Evolutionary conservation across 768 basidiomycete genomes (phyloP).

Genomic region (Calocybe gangraenosa): DNA sequence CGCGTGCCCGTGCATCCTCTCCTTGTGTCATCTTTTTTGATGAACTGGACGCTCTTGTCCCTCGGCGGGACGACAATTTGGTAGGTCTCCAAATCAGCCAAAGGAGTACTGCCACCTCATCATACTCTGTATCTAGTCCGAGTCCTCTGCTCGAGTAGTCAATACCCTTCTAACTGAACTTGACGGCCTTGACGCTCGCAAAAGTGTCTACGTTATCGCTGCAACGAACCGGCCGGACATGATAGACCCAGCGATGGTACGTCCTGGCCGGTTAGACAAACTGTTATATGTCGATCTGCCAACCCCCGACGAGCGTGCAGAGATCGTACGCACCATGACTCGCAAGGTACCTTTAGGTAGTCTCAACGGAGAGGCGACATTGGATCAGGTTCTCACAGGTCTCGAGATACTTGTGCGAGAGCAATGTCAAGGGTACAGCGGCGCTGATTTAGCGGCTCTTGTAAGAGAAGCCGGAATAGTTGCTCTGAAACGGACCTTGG

Average conservation of each 20-base stretch:
- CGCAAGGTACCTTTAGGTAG: conserved; percentile 63
- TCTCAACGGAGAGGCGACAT: conserved; percentile 5
- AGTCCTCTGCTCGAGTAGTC: conserved; percentile 89
- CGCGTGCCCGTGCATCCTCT: conserved; percentile 86
- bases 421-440: conserved; percentile 83
- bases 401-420: conserved; percentile 49
- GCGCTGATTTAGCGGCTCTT: conserved; percentile 85
- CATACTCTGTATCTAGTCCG: conserved; percentile 50
- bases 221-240: conserved; percentile 96
- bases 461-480: conserved; percentile 87
- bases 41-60: conserved; percentile 90
- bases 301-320: conserved; percentile 63
- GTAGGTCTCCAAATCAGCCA: conserved; percentile 37
- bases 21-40: conserved; percentile 97
- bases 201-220: conserved; percentile 88
- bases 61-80: conserved; percentile 83
- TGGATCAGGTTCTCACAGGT: conserved; percentile 19
- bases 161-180: conserved; percentile 94
- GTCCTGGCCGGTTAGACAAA: conserved; percentile 94
- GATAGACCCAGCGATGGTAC: conserved; percentile 97
- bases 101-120: neutral
- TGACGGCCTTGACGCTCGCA: conserved; percentile 84
- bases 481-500: conserved; percentile 69
- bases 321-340: conserved; percentile 77
- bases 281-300: conserved; percentile 92